Percentiles rank a stretch among this genome's conserved stretches.
Evolutionary conservation across 2,329 filamentous ascomycete genomes (phyloP).

Genomic region (Stromatinia cepivora): DNA sequence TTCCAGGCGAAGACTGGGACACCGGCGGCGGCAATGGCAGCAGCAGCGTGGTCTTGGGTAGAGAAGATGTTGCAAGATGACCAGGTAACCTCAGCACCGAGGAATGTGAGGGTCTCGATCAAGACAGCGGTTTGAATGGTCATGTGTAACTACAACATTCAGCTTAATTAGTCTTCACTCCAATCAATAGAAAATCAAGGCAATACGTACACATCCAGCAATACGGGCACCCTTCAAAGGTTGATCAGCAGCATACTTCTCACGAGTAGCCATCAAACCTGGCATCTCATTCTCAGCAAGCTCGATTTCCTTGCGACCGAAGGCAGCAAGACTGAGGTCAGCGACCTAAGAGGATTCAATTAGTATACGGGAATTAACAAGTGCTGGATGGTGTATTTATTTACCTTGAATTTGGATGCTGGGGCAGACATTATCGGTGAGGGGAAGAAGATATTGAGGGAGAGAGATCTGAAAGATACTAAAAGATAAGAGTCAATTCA

Average conservation of each 20-base stretch:
- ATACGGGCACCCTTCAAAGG: slow-evolving; percentile 93
- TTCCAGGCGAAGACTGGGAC: slow-evolving; percentile 81
- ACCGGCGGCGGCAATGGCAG: slow-evolving; percentile 80
- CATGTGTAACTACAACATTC: slow-evolving; percentile 43
- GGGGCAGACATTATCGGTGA: slow-evolving; percentile 41
- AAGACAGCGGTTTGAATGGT: slow-evolving; percentile 99
- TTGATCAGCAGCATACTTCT: slow-evolving; percentile 90
- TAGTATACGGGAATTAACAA: slow-evolving; percentile 6
- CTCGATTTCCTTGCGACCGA: slow-evolving; percentile 98
- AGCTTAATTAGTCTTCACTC: background rate
- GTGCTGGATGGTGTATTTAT: background rate
- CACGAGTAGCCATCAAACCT: slow-evolving; percentile 91
- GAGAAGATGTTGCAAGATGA: slow-evolving; percentile 99
- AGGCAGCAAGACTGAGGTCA: slow-evolving; percentile 95
- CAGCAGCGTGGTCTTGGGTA: slow-evolving; percentile 95
- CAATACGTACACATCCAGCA: slow-evolving; percentile 74
- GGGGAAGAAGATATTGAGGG: slow-evolving; percentile 25
- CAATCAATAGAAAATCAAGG: slow-evolving; percentile 62
- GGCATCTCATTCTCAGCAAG: slow-evolving; percentile 97
- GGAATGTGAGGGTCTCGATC: slow-evolving; percentile 92
- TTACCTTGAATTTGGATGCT: slow-evolving; percentile 41
- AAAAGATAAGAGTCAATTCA: slow-evolving; percentile 8
- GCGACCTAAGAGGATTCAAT: slow-evolving; percentile 65
- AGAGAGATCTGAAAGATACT: slow-evolving; percentile 17
- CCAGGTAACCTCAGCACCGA: slow-evolving; percentile 99